Conservation (phyloP, 2,329 filamentous ascomycete genomes). For the Calonectria pauciramosa region DNA sequence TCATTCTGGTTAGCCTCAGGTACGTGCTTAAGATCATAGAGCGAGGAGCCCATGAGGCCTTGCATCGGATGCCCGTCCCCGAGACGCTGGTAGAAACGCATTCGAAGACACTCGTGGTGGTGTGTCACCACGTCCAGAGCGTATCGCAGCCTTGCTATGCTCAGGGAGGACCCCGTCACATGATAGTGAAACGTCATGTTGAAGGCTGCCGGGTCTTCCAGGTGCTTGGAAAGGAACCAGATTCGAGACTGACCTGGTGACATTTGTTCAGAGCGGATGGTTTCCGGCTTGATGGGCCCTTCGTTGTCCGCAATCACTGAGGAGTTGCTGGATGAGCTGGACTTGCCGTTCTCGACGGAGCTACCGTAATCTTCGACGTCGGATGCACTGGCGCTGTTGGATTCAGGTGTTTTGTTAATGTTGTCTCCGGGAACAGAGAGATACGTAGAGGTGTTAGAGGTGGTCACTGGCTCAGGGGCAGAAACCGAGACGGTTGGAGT, state of each 20-base stretch:
- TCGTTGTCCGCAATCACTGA: not conserved
- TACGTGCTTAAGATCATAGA: constrained; percentile 46
- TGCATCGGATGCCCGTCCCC: constrained; percentile 38
- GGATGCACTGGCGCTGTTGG: constrained; percentile 12
- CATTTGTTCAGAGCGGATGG: constrained; percentile 17
- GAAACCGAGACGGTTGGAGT: not conserved
- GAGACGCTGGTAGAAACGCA: constrained; percentile 33
- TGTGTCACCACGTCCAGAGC: constrained; percentile 29
- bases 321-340: constrained; percentile 8
- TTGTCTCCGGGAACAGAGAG: not conserved
- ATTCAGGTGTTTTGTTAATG: not conserved
- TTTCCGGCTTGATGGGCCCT: constrained; percentile 2
- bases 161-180: constrained; percentile 24
- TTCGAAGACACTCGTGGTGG: constrained; percentile 41
- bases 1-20: constrained; percentile 38
- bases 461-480: not conserved
- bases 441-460: not conserved
- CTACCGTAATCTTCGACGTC: constrained; percentile 15
- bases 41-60: constrained; percentile 42
- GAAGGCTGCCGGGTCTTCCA: constrained; percentile 22
- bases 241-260: constrained; percentile 25
- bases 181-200: constrained; percentile 30
- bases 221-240: constrained; percentile 28
- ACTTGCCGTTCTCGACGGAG: constrained; percentile 3
- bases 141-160: constrained; percentile 27